Base-by-base conservation (phyloP, 1,284 basidiomycete species). In the Neonothopanus nambi region DNA sequence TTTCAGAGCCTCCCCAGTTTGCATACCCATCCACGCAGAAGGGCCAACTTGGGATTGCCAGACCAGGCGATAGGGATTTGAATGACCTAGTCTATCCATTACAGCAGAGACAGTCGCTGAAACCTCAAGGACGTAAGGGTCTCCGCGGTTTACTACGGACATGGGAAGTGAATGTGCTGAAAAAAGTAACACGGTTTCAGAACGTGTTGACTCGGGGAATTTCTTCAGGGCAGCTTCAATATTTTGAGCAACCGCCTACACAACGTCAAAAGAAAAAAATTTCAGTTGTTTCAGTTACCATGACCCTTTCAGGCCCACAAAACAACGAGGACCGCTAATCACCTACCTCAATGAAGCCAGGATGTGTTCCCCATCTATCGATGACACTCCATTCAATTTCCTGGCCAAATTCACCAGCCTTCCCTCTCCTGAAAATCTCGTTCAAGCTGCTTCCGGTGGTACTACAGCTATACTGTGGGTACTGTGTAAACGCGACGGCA, bases 31-130 rank as follows among this genome's bases (percentile, higher is more conserved):
- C 97, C 97, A 99, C 23, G 95, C 93, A 36, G 89, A 90, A 3
- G 97, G 97, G 1, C 97, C 97, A 38, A 99, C 97, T 70, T 98
- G 92, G 17, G 90, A 93, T 76, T 99, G 97, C 97, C 97, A 99
- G 3, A 96, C 94, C 47, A 99, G 81, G 23, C 97, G 88, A 73
- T 90, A 98, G 3, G 92, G 85, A 67, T 93, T 88, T 51, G 80
- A 79, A 64, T 93, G 82, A 13, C 84, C 81, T 33, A 97, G 76
- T 51, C 89, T 81, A 60, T 85, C 78, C 94, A 98, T 96, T 49
- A 97, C 92, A 21, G 91, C 87, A 44, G 87, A 81, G 5, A 97
- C 97, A 7, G 95, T 90, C 17, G 95, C 92, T 15, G 95, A 94
- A 23, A 99, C 97, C 72, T 99, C 97, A 48, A 93, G 79, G 30